A percentile compares a stretch with the other conserved stretches of the same genome.
Conservation (phyloP, 805 yeast species). For the Candida fluviatilis region DNA sequence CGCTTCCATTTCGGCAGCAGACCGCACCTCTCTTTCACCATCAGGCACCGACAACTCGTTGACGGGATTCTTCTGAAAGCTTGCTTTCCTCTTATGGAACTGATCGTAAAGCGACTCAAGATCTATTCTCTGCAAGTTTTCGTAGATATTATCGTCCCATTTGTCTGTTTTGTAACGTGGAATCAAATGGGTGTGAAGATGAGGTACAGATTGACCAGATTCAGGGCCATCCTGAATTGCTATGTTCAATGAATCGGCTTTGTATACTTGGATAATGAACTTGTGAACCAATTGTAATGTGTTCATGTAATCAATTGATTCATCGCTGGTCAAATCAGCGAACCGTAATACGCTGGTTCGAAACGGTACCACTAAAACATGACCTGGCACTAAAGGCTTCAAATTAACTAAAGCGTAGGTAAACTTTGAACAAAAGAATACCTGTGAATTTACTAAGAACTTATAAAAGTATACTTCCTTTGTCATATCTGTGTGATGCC, state of each 20-base stretch:
- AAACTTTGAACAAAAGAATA: conserved; percentile 53
- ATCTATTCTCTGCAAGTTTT: conserved; percentile 53
- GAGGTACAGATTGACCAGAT: conserved; percentile 96
- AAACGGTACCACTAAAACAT: conserved; percentile 83
- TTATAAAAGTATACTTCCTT: conserved; percentile 44
- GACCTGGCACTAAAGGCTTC: conserved; percentile 93
- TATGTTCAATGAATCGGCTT: conserved; percentile 81
- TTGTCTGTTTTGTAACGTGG: conserved; percentile 68
- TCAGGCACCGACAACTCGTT: conserved; percentile 30
- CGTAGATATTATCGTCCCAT: conserved; percentile 60
- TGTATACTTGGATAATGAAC: conserved; percentile 61
- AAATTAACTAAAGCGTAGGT: conserved; percentile 86
- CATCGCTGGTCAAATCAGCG: conserved; percentile 67
- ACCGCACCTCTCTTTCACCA: conserved; percentile 53
- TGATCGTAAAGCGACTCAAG: conserved; percentile 33
- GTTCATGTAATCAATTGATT: conserved; percentile 70
- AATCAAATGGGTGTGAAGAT: conserved; percentile 88
- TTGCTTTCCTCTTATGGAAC: conserved; percentile 23
- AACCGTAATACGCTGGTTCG: conserved; percentile 58
- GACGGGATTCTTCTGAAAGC: conserved; percentile 21
- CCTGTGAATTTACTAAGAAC: conserved; percentile 55
- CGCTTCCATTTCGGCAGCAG: conserved; percentile 58
- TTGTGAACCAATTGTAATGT: conserved; percentile 68
- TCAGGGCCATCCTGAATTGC: conserved; percentile 96
- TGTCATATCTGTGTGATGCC: not conserved